Percentiles rank a stretch among this genome's conserved stretches.
phyloP scores from a whole-genome alignment of 2,329 filamentous ascomycete species.

The Teratosphaeria nubilosa region DNA sequence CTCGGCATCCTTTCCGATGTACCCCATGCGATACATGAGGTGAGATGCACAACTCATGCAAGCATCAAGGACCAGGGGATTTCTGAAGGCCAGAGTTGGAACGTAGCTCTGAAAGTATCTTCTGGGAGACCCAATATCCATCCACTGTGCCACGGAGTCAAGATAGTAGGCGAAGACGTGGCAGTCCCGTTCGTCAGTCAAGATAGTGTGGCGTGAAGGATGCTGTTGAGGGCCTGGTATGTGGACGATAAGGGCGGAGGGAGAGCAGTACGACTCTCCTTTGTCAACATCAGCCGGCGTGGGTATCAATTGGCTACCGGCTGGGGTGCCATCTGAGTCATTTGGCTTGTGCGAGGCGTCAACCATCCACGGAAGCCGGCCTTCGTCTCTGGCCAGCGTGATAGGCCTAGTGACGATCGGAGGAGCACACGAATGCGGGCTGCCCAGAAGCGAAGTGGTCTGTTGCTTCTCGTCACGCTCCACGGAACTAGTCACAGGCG shows the following conservation, averaged over 20 bases:
- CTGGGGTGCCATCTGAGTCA: background rate
- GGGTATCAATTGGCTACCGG: background rate
- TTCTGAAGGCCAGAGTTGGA: background rate
- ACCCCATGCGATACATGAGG: background rate
- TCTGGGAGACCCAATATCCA: background rate
- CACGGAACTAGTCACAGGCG: background rate
- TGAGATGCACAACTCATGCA: background rate
- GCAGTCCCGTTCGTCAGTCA: background rate
- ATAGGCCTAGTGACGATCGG: background rate
- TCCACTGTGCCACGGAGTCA: background rate
- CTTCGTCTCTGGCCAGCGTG: background rate
- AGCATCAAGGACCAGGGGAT: background rate
- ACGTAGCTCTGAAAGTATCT: background rate
- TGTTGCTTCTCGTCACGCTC: background rate
- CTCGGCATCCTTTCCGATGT: background rate
- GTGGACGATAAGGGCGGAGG: background rate
- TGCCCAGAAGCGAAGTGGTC: background rate
- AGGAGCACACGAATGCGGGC: background rate
- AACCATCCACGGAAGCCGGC: background rate
- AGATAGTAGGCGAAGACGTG: background rate
- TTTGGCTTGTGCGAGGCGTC: background rate
- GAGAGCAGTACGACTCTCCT: background rate
- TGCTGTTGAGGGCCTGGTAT: background rate
- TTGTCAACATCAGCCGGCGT: background rate
- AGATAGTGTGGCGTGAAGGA: background rate